These are phyloP conservation scores for Fusarium coffeatum DNA, from an alignment of 2,329 filamentous ascomycete species.

Conservation along the genomic window DNA sequence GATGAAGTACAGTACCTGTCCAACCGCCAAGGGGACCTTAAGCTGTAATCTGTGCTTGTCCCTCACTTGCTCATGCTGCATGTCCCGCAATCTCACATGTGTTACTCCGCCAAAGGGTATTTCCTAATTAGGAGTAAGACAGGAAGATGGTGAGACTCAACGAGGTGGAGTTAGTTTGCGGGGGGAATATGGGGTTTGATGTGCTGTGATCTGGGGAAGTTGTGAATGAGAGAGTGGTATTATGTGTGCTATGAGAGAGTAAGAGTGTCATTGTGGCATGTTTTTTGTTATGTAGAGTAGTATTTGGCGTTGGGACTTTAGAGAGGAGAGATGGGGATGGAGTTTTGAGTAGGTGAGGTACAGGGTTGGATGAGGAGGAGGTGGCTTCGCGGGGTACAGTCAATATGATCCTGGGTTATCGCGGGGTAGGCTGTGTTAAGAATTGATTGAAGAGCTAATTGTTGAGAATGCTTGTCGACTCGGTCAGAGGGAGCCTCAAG, in stretches of 20 bases:
- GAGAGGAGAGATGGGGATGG: background rate
- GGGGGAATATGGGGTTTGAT: constrained; percentile 24
- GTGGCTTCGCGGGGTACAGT: background rate
- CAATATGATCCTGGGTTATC: background rate
- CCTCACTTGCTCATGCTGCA: background rate
- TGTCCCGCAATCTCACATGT: constrained; percentile 1
- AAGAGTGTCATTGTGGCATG: constrained; percentile 12
- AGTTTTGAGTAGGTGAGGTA: background rate
- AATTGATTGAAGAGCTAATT: background rate
- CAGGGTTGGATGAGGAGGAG: background rate
- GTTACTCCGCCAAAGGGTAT: constrained; percentile 6
- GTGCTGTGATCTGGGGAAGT: too few relatives aligned
- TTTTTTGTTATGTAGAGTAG: constrained; percentile 19
- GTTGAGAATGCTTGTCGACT: background rate
- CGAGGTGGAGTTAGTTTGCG: constrained; percentile 27
- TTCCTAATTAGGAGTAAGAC: constrained; percentile 17
- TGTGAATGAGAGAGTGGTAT: too few relatives aligned
- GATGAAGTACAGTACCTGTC: background rate
- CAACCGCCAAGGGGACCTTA: too few relatives aligned
- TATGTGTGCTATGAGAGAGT: too few relatives aligned
- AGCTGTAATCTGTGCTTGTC: too few relatives aligned
- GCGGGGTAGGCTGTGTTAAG: background rate
- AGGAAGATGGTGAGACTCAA: constrained; percentile 27
- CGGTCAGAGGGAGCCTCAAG: background rate
- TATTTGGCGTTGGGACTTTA: background rate